Base-by-base conservation (phyloP, 805 yeast species). In the Saturnispora saitoi region DNA sequence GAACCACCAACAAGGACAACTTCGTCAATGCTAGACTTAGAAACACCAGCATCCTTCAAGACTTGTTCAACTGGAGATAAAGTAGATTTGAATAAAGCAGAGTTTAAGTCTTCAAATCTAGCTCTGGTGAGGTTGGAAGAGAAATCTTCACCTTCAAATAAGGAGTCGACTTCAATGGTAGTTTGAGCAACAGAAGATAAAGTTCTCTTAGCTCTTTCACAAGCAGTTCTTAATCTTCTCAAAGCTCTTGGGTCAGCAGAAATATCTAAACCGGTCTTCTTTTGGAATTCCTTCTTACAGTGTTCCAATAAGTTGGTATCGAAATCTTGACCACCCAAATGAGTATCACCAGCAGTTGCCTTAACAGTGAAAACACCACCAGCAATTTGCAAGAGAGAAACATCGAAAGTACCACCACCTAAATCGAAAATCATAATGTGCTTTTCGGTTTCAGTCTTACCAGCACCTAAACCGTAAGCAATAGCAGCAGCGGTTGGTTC, bases 361-460 rank as follows among this genome's bases (percentile, higher is more conserved):
- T 89, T 89, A 63, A 89, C 97, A 70, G 89, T 91, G 78, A 89
- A 89, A 64, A 89, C 87, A 75, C 96, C 97, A 67, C 89, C 96
- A 67, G 88, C 95, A 66, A 89, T 86, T 69, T 90, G 81, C 68
- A 89, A 78, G 56, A 89, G 78, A 46, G 96, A 90, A 50, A 89
- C 96, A 86, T 89, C 97, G 76, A 89, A 89, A 68, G 96, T 89
- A 81, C 96, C 96, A 76, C 97, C 97, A 80, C 97, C 97, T 69
- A 89, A 81, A 73, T 89, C 96, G 77, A 88, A 89, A 69, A 89
- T 86, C 66, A 89, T 76, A 55, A 89, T 91, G 71, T 88, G 87
- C 71, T 83, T 83, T 75, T 89, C 96, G 57, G 77, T 78, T 54
- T 79, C 82, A 57, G 83, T 76, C 64, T 76, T 83, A 71, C 87